Evolutionary conservation across 2,329 filamentous ascomycete genomes (phyloP).

Genomic region (Aureobasidium namibiae): DNA sequence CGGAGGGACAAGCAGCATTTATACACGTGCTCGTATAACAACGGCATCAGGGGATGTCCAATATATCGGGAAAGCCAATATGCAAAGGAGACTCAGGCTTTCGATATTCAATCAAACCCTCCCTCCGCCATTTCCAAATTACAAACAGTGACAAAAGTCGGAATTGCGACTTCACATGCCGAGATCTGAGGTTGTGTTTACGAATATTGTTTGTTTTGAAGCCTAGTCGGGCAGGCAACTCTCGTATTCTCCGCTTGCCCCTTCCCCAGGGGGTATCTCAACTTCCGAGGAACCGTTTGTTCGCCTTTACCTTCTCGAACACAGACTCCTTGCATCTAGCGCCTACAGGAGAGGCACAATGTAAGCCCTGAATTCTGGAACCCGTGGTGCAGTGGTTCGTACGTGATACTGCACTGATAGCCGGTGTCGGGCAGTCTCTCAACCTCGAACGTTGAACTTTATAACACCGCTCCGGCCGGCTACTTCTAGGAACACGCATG

Average conservation of each 20-base stretch:
- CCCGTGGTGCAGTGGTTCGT: not conserved
- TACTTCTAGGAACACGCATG: not conserved
- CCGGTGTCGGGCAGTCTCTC: not conserved
- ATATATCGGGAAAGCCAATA: no score
- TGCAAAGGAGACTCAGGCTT: not conserved
- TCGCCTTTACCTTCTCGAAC: constrained; percentile 3
- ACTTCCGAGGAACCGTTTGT: not conserved
- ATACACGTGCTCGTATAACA: not conserved
- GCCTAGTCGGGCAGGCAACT: not conserved
- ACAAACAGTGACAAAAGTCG: not conserved
- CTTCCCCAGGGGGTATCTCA: not conserved
- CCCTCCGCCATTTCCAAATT: not conserved
- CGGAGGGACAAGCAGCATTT: not conserved
- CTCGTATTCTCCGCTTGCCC: not conserved
- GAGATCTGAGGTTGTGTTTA: not conserved
- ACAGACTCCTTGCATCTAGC: not conserved
- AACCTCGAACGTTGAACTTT: not conserved
- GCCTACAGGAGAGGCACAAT: not conserved
- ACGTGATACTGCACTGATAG: not conserved
- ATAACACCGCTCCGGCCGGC: not conserved
- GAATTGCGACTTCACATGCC: not conserved
- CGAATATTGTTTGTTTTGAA: not conserved
- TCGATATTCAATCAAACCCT: constrained; percentile 6
- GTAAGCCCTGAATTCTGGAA: not conserved
- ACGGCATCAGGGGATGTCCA: not conserved